Evolutionary conservation across 139 green algal genomes (phyloP), one percentile per base, ranked within the genome.

Genomic region (Picochlorum costavermella): DNA sequence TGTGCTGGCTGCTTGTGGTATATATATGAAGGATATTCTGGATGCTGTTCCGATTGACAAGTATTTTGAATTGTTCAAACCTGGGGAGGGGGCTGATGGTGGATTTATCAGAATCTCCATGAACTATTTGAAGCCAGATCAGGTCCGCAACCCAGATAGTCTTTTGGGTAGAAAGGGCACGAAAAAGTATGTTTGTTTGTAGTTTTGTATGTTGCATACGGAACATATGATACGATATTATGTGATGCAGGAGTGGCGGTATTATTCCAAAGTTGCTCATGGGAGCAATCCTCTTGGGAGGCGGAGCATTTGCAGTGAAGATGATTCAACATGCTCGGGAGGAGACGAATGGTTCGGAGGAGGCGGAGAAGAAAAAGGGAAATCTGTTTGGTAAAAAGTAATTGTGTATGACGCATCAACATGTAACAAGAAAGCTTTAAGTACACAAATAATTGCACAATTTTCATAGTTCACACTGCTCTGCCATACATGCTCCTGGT

Each of bases 31-130:
- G 13, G 86, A 96, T 70, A 91, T 96, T 40, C 61, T 96, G 17
- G 84, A 95, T 14, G 86, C 86, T 29, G 89, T 90, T 17, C 89
- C 89, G 12, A 91, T 96, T 62, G 89, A 95, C 76, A 95, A 96
- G 72, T 92, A 92, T 79, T 96, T 96, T 84, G 88, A 96, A 76
- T 70, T 95, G 56, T 94, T 94, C 76, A 94, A 94, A 75, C 87
- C 86, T 13, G 56, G 77, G 29, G 71, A 71, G 26, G 84, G 84
- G 58, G 79, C 77, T 0, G 86, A 90, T 50, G 88, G 86, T 12
- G 88, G 88, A 30, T 92, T 86, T 74, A 90, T 94, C 64, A 69
- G 86, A n/a, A 76, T 95, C 29, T 70, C 68, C 59, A 86, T 95
- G 70, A 81, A 86, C 61, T 89, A 62, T 59, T 50, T 76, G 44